A percentile compares a stretch with the other conserved stretches of the same genome.
Conservation (phyloP, 1,284 basidiomycete species). For the Ganoderma multipileum region DNA sequence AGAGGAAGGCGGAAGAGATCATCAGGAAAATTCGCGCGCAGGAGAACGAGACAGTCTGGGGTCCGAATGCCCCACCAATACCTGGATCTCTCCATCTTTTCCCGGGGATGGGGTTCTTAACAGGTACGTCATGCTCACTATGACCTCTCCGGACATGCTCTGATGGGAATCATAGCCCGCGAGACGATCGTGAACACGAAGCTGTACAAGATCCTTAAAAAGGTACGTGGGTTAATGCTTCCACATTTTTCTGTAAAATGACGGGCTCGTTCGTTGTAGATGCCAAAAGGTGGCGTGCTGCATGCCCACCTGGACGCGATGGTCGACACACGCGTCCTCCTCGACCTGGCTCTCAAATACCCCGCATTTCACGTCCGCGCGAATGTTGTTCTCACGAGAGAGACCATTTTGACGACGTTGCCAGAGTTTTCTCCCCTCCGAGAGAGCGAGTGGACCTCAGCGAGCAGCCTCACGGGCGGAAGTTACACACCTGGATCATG, state of each 20-base stretch:
- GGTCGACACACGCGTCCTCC: conserved; percentile 59
- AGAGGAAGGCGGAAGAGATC: conserved; percentile 14
- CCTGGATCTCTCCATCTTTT: conserved; percentile 18
- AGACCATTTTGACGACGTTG: conserved; percentile 46
- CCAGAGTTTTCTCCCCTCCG: conserved; percentile 60
- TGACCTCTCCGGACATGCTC: background rate
- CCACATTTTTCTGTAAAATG: background rate
- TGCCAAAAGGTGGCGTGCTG: conserved; percentile 80
- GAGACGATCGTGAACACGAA: conserved; percentile 63
- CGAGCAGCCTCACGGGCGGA: conserved; percentile 49
- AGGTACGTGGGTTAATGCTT: conserved; percentile 44
- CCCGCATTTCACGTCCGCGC: conserved; percentile 64
- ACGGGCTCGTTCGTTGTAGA: conserved; percentile 45
- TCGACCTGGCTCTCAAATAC: conserved; percentile 61
- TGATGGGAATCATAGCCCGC: conserved; percentile 49
- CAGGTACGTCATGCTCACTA: background rate
- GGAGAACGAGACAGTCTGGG: conserved; percentile 14
- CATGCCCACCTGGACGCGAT: conserved; percentile 77
- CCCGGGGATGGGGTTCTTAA: conserved; percentile 23
- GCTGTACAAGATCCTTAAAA: conserved; percentile 64
- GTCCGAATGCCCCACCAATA: conserved; percentile 6
- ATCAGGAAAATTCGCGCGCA: conserved; percentile 5
- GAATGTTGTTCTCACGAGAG: conserved; percentile 43
- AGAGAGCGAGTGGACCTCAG: conserved; percentile 39
- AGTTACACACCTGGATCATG: conserved; percentile 54